Evolutionary conservation across 2,329 filamentous ascomycete species (phyloP).

Genomic region (Penicillium vulpinum): DNA sequence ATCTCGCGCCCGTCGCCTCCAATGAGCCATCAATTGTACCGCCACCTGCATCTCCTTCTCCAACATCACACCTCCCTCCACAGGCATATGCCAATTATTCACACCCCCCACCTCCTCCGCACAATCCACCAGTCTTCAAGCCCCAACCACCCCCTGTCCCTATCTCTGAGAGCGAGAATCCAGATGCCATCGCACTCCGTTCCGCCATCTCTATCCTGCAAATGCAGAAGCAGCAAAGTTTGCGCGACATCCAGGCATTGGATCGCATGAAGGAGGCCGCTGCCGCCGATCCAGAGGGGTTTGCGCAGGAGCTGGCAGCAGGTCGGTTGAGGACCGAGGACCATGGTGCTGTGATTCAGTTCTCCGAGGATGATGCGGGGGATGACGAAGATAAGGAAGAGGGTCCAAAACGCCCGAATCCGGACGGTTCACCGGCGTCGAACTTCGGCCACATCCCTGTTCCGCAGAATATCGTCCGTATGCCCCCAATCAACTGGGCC

Average conservation of each 20-base stretch:
- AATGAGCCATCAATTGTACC: conserved; percentile 34
- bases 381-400: conserved; percentile 37
- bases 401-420: conserved; percentile 19
- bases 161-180: conserved; percentile 60
- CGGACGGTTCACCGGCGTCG: conserved; percentile 5
- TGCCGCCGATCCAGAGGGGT: conserved; percentile 68
- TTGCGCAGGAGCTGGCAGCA: conserved; percentile 65
- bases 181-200: conserved; percentile 82
- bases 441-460: conserved; percentile 68
- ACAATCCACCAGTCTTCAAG: conserved; percentile 29
- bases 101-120: conserved; percentile 17
- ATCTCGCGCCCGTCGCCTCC: conserved; percentile 33
- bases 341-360: conserved; percentile 34
- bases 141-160: conserved; percentile 45
- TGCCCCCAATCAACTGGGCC: conserved; percentile 89
- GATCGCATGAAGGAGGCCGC: conserved; percentile 70
- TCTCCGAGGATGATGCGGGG: conserved; percentile 41
- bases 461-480: conserved; percentile 79
- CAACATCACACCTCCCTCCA: conserved; percentile 20
- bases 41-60: conserved; percentile 32
- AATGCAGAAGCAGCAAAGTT: conserved; percentile 76
- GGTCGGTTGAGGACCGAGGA: conserved; percentile 57
- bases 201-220: conserved; percentile 85
- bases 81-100: conserved; percentile 8
- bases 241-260: conserved; percentile 71